Evolutionary conservation across 2,329 filamentous ascomycete genomes (phyloP).

Genomic region (Massarina eburnea): DNA sequence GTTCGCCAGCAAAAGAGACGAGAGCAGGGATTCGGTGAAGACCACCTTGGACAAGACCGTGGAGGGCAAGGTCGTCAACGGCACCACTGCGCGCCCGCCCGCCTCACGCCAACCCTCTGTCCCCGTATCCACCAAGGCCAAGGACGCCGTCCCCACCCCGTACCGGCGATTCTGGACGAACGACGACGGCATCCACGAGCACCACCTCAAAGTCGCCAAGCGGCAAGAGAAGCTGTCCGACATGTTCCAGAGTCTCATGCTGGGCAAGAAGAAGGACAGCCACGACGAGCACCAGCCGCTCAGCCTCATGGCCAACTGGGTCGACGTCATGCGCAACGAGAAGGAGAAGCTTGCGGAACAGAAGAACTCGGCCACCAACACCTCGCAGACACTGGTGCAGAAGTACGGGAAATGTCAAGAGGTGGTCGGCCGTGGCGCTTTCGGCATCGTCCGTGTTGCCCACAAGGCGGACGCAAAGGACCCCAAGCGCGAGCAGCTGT

Average conservation of each 20-base stretch:
- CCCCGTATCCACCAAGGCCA: conserved; percentile 34
- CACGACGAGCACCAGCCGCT: conserved; percentile 73
- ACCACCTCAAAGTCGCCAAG: conserved; percentile 84
- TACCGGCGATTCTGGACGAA: conserved; percentile 59
- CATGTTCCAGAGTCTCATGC: conserved; percentile 82
- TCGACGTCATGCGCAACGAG: conserved; percentile 87
- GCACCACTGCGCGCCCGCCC: conserved; percentile 25
- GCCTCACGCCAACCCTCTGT: conserved; percentile 21
- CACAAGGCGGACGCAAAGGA: conserved; percentile 90
- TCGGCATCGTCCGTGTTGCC: conserved; percentile 95
- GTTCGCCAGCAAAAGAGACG: conserved; percentile 29
- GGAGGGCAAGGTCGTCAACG: conserved; percentile 29
- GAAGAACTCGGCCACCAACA: conserved; percentile 71
- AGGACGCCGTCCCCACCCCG: conserved; percentile 23
- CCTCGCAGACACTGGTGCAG: conserved; percentile 79
- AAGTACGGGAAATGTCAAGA: conserved; percentile 99
- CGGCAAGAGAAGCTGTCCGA: conserved; percentile 93
- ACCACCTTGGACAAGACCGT: conserved; percentile 24
- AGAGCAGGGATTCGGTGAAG: conserved; percentile 31
- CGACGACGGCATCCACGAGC: conserved; percentile 74
- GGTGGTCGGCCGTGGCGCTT: conserved; percentile 91
- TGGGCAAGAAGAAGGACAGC: conserved; percentile 77
- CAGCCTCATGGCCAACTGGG: conserved; percentile 93
- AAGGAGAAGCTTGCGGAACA: conserved; percentile 75
- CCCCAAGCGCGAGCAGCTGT: conserved; percentile 78